Base-by-base conservation (phyloP, 345 rosid genomes). In the Viola odorata region DNA sequence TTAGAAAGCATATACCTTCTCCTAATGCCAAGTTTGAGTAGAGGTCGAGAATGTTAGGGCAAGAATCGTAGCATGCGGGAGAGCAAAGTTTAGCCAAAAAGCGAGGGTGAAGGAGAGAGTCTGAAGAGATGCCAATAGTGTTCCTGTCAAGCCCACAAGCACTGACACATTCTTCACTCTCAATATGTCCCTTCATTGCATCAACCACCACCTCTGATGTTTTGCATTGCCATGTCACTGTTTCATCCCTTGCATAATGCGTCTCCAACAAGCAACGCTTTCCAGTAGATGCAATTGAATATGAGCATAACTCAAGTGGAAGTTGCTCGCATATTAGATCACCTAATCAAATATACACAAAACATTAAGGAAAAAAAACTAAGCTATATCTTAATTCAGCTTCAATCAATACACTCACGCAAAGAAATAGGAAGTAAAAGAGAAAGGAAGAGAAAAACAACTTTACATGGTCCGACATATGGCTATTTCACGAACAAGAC, bases 261-360 rank as follows among this genome's bases (percentile, higher is more conserved):
- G 63, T 70, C 70, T 73, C 81, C 40, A 77, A 36, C 42, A 73
- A 61, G 53, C 81, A 77, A 57, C 81, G 44, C 65, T 70, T 70
- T 45, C 76, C 73, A 13, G 71, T 54, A 41, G 45, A 36, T 3
- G 81, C 66, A 15, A 77, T 63, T 5, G 73, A 70, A 39, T 57
- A 73, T 15, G 76, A 57, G 38, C 76, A 69, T 0, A 61, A 42
- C 12, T 68, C 76, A 16, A 8, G 6, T 0, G 76, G 73, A 62
- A 74, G 38, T 38, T 73, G 40, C 71, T 77, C 81, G 42, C 81
- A 77, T 41, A 73, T 52, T 45, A 73, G 54, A 41, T 62, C 75
- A n/a, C 76, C 73, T 66, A 23, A 23, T 23, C 32, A 23, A 23
- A 23, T 23, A 32, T n/a, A 55, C 44, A n/a, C 23, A 23, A 12